These are phyloP conservation scores for Geosmithia putterillii DNA, from an alignment of 2,329 filamentous ascomycete genomes.

Conservation along the genomic window DNA sequence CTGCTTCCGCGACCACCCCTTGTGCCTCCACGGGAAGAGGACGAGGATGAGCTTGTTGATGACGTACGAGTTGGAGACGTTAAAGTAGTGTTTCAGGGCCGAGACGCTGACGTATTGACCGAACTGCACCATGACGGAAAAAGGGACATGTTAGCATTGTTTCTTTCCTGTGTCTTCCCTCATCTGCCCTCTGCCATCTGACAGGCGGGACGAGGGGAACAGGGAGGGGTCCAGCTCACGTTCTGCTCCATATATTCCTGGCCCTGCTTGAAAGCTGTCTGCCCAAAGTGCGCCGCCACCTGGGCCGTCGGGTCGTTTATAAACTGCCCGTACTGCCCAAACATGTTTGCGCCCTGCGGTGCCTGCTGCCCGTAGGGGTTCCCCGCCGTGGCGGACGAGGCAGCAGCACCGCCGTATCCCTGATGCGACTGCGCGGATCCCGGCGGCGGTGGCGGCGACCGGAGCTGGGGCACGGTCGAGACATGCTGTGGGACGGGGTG, in stretches of 20 bases:
- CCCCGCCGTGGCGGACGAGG: background rate
- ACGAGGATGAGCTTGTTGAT: slow-evolving; percentile 87
- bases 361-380: slow-evolving; percentile 55
- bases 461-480: slow-evolving; percentile 91
- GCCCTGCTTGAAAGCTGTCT: slow-evolving; percentile 80
- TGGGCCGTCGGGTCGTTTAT: slow-evolving; percentile 94
- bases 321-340: slow-evolving; percentile 75
- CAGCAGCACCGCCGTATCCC: slow-evolving; percentile 39
- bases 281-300: slow-evolving; percentile 87
- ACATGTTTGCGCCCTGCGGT: slow-evolving; percentile 33
- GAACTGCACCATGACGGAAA: slow-evolving; percentile 21
- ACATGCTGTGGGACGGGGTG: slow-evolving; percentile 98
- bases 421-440: slow-evolving; percentile 56
- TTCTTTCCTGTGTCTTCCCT: background rate
- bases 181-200: background rate
- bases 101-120: slow-evolving; percentile 78
- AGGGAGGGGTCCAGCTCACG: slow-evolving; percentile 28
- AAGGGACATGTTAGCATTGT: background rate
- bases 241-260: slow-evolving; percentile 95
- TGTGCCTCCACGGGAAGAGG: slow-evolving; percentile 94
- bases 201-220: background rate
- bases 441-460: slow-evolving; percentile 78
- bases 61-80: slow-evolving; percentile 96
- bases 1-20: slow-evolving; percentile 92
- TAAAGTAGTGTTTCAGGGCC: slow-evolving; percentile 97